Percentiles rank a stretch among this genome's conserved stretches.
Evolutionary conservation across 2,329 filamentous ascomycete species (phyloP).

Genomic region (Neonectria ditissima): DNA sequence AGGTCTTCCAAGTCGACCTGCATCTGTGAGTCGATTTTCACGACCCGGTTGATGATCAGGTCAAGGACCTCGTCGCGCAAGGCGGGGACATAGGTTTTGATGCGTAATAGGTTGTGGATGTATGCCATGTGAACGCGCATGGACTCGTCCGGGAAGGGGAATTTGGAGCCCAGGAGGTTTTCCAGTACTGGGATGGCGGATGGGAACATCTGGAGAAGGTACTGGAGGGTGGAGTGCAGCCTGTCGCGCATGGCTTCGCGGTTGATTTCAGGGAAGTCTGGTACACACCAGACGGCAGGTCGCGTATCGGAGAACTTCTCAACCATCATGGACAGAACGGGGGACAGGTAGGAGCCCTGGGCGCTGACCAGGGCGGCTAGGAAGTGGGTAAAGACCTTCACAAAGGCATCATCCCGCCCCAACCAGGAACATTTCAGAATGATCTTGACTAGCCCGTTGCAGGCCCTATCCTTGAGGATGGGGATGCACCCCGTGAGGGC

Average conservation of each 20-base stretch:
- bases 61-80: conserved; percentile 84
- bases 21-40: conserved; percentile 96
- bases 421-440: conserved; percentile 74
- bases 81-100: conserved; percentile 82
- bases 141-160: conserved; percentile 81
- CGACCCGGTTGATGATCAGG: conserved; percentile 84
- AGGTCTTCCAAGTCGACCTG: conserved; percentile 93
- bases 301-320: conserved; percentile 74
- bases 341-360: conserved; percentile 80
- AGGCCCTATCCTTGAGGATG: conserved; percentile 69
- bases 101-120: conserved; percentile 82
- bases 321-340: conserved; percentile 84
- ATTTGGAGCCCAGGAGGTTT: conserved; percentile 73
- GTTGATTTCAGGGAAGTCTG: conserved; percentile 69
- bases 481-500: conserved; percentile 72
- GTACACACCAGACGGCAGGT: conserved; percentile 59
- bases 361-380: conserved; percentile 81
- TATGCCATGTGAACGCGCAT: conserved; percentile 88
- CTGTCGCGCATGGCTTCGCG: conserved; percentile 76
- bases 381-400: conserved; percentile 75
- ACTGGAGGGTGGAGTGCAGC: conserved; percentile 80
- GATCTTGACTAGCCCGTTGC: conserved; percentile 68
- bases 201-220: conserved; percentile 84
- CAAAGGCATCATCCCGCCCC: conserved; percentile 73
- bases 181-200: conserved; percentile 79